These are phyloP conservation scores for Eucalyptus curtisii DNA, from an alignment of 345 rosid species.

Conservation along the genomic window DNA sequence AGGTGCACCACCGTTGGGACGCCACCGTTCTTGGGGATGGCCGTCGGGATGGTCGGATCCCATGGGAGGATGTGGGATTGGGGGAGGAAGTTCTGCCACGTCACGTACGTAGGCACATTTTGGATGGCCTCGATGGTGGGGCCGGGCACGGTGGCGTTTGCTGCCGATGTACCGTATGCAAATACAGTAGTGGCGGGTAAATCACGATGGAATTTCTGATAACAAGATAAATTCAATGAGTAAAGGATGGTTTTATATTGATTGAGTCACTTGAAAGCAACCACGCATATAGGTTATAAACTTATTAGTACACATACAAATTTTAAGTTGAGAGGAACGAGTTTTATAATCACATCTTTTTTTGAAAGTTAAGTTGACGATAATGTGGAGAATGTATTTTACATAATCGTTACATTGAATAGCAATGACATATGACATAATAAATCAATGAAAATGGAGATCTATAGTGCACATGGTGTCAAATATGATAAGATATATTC, in stretches of 20 bases:
- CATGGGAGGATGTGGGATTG: constrained; percentile 62
- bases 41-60: constrained; percentile 72
- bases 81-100: constrained; percentile 77
- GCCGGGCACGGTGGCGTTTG: constrained; percentile 56
- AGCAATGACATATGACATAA: not conserved
- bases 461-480: not conserved
- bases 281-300: not conserved
- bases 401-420: not conserved
- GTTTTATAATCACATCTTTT: not conserved
- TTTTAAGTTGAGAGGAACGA: not conserved
- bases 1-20: constrained; percentile 82
- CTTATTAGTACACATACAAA: not conserved
- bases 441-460: not conserved
- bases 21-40: constrained; percentile 41
- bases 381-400: not conserved
- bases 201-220: constrained; percentile 79
- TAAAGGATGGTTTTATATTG: not conserved
- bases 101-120: constrained; percentile 35
- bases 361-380: not conserved
- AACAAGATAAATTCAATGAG: not conserved
- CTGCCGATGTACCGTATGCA: constrained; percentile 47
- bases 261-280: not conserved
- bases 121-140: constrained; percentile 75
- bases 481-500: no score
- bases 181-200: constrained; percentile 58